These are phyloP conservation scores for Pleurotus citrinopileatus DNA, from an alignment of 768 basidiomycete genomes.

Conservation along the genomic window DNA sequence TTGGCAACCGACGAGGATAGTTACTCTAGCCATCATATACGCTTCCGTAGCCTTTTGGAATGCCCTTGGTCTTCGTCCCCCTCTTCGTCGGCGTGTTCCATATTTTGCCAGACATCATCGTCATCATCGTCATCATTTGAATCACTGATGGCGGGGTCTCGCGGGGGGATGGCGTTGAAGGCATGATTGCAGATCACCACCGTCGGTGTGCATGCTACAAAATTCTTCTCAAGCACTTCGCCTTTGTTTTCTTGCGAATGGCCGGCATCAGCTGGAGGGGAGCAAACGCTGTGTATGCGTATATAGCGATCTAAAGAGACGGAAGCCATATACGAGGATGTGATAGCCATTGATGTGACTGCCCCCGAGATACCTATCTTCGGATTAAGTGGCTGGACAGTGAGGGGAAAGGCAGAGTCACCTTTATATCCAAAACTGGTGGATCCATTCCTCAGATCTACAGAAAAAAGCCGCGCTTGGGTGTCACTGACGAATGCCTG, in stretches of 20 bases:
- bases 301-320: constrained; percentile 66
- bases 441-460: constrained; percentile 70
- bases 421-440: constrained; percentile 69
- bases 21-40: neutral
- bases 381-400: neutral
- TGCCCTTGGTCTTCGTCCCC: constrained; percentile 24
- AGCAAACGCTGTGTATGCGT: constrained; percentile 62
- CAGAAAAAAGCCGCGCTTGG: constrained; percentile 56
- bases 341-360: constrained; percentile 58
- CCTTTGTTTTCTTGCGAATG: constrained; percentile 57
- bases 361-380: constrained; percentile 66
- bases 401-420: constrained; percentile 18
- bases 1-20: constrained; percentile 50
- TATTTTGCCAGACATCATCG: constrained; percentile 67
- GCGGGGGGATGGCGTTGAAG: constrained; percentile 8
- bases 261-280: constrained; percentile 46
- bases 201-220: constrained; percentile 60
- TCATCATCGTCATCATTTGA: constrained; percentile 34
- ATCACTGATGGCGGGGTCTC: constrained; percentile 15
- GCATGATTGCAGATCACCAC: constrained; percentile 60
- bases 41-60: constrained; percentile 21
- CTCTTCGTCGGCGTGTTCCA: constrained; percentile 49
- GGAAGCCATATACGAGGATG: constrained; percentile 55
- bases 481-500: constrained; percentile 70
- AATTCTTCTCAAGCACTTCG: constrained; percentile 59